Evolutionary conservation across 768 basidiomycete species (phyloP).

Genomic region (Collybia sp.): DNA sequence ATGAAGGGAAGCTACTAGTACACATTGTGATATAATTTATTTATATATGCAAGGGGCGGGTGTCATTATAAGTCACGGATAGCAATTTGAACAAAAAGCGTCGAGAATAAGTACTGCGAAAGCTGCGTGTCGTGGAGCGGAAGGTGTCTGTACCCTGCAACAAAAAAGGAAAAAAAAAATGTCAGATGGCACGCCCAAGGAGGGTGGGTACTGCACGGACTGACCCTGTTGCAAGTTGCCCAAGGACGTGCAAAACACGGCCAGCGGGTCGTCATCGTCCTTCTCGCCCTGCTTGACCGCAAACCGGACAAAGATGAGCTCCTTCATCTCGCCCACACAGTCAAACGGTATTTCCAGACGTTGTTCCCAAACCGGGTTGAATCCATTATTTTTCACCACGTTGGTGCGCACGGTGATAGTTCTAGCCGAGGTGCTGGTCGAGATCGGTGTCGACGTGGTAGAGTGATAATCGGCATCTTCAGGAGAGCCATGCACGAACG

Average conservation of each 20-base stretch:
- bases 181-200: background rate
- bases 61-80: too few relatives aligned
- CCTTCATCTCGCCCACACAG: constrained; percentile 72
- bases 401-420: constrained; percentile 54
- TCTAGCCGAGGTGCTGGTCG: constrained; percentile 26
- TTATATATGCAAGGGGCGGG: too few relatives aligned
- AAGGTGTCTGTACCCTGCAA: constrained; percentile 86
- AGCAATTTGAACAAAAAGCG: constrained; percentile 65
- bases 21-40: too few relatives aligned
- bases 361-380: constrained; percentile 91
- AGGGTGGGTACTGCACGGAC: constrained; percentile 9
- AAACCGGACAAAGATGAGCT: constrained; percentile 83
- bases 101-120: constrained; percentile 89
- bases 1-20: too few relatives aligned
- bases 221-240: constrained; percentile 73
- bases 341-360: constrained; percentile 67
- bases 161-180: background rate
- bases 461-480: background rate
- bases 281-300: constrained; percentile 64
- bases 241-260: constrained; percentile 71
- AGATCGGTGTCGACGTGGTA: constrained; percentile 4
- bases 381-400: constrained; percentile 85
- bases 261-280: constrained; percentile 63
- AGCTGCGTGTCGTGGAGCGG: constrained; percentile 88
- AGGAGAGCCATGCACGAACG: constrained; percentile 11